A percentile compares a stretch with the other conserved stretches of the same genome.
Conservation (phyloP, 176 grass and related monocot genomes). For the Eleusine coracana region DNA sequence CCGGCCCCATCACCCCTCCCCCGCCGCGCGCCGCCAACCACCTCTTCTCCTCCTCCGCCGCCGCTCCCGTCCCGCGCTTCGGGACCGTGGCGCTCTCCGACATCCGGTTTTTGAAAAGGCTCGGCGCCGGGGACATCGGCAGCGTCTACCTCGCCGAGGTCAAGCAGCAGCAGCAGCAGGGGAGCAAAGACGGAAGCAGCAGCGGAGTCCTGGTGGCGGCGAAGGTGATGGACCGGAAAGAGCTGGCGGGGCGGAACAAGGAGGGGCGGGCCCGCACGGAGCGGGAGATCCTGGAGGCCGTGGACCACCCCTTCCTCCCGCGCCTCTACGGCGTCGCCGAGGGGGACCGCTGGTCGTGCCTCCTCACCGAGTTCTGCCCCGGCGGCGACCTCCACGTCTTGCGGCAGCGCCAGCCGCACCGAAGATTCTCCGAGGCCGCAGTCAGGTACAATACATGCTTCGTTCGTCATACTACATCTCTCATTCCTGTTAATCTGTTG, state of each 20-base stretch:
- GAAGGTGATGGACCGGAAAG: constrained; percentile 93
- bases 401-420: constrained; percentile 75
- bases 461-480: no score
- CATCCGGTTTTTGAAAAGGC: constrained; percentile 74
- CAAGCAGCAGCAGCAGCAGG: constrained; percentile 7
- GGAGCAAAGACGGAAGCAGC: neutral
- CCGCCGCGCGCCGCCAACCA: neutral
- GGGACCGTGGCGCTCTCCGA: constrained; percentile 62
- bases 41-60: neutral
- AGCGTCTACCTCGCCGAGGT: constrained; percentile 96
- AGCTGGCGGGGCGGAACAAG: constrained; percentile 82
- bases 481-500: no score
- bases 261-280: constrained; percentile 84
- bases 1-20: constrained; percentile 36
- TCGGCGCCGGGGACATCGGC: constrained; percentile 90
- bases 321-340: constrained; percentile 78
- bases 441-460: constrained; percentile 58
- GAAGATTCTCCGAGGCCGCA: constrained; percentile 80
- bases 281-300: constrained; percentile 89
- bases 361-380: constrained; percentile 99
- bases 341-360: constrained; percentile 81
- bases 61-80: constrained; percentile 30
- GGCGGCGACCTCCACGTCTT: constrained; percentile 98
- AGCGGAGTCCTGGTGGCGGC: constrained; percentile 58
- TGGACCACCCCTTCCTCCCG: constrained; percentile 93